These are phyloP conservation scores for Chlamydomonas sp. DNA, from an alignment of 139 green algal species.

Conservation along the genomic window DNA sequence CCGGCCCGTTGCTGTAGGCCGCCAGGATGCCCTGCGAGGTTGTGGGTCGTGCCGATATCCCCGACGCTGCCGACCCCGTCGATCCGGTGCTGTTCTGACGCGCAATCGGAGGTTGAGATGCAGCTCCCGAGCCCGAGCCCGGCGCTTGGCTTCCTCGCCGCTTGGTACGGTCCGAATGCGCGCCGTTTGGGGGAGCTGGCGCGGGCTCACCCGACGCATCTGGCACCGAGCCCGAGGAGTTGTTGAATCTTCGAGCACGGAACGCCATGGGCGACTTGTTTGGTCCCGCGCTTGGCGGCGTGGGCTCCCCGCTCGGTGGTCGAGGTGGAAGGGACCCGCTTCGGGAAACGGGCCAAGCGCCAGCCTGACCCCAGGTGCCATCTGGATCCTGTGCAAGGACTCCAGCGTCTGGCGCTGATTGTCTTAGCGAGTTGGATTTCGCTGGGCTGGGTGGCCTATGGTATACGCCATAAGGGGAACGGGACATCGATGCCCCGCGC, in stretches of 20 bases:
- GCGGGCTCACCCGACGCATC: no score
- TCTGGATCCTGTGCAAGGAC: no score
- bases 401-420: no score
- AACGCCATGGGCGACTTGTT: conserved; percentile 35
- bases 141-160: no score
- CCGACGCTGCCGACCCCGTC: background rate
- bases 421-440: no score
- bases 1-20: background rate
- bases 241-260: conserved; percentile 21
- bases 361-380: no score
- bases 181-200: no score
- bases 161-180: no score
- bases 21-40: conserved; percentile 10
- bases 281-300: background rate
- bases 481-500: background rate
- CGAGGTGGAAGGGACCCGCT: background rate
- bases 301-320: conserved; percentile 12
- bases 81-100: conserved; percentile 19
- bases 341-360: no score
- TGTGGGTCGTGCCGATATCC: background rate
- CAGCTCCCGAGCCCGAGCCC: no score
- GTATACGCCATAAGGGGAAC: conserved; percentile 1
- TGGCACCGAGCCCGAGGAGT: background rate
- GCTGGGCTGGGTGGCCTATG: no score
- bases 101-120: background rate